A percentile compares a stretch with the other conserved stretches of the same genome.
phyloP scores from a whole-genome alignment of 2,329 filamentous ascomycete species.

The Hypoxylon sp. region DNA sequence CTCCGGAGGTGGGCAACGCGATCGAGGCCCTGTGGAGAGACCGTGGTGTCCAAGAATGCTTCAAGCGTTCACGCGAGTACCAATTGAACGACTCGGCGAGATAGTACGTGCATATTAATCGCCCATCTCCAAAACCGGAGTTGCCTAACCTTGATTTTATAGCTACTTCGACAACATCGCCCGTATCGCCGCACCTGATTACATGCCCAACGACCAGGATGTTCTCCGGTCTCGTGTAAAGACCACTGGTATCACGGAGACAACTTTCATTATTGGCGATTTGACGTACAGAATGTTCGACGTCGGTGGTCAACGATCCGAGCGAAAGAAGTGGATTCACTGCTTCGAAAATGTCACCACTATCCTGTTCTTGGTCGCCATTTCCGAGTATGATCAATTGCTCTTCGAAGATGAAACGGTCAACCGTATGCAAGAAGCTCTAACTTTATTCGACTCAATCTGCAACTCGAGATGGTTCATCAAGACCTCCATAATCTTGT shows the following conservation, averaged over 20 bases:
- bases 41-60: conserved; percentile 91
- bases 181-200: conserved; percentile 89
- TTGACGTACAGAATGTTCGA: conserved; percentile 98
- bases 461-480: conserved; percentile 93
- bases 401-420: conserved; percentile 97
- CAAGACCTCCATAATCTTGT: conserved; percentile 88
- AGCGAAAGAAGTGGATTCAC: conserved; percentile 99
- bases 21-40: conserved; percentile 96
- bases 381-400: conserved; percentile 96
- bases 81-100: conserved; percentile 95
- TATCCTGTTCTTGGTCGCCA: conserved; percentile 95
- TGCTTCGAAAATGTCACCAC: conserved; percentile 99
- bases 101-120: conserved; percentile 78
- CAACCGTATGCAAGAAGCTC: conserved; percentile 92
- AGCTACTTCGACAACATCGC: conserved; percentile 97
- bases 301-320: conserved; percentile 93
- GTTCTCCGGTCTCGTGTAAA: conserved; percentile 96
- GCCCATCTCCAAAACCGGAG: not conserved
- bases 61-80: conserved; percentile 95
- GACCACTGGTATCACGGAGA: conserved; percentile 97
- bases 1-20: conserved; percentile 92
- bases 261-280: conserved; percentile 94
- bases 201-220: conserved; percentile 95
- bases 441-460: conserved; percentile 88
- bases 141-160: conserved; percentile 51